Base-by-base conservation (phyloP, 1,284 basidiomycete species). In the Pisolithus thermaeus region DNA sequence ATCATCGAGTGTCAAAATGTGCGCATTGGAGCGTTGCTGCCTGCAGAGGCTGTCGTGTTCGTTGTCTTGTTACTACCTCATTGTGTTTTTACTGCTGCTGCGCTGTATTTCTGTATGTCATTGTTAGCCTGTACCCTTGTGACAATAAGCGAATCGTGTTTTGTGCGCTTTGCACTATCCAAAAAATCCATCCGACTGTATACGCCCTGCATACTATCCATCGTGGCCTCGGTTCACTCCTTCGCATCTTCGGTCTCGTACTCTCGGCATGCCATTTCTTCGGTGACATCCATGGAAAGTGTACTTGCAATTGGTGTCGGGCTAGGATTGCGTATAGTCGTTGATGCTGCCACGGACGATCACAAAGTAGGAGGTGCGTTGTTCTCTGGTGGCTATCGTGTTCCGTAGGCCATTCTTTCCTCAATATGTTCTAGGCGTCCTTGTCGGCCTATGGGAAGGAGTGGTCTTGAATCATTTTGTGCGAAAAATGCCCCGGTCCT, bases 361-460 rank as follows among this genome's bases (percentile, higher is more conserved):
- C 58, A 67, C 54, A 66, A 67, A 50, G 58, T 77, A 47, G 64
- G 71, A 49, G 64, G 64, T 66, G 37, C 32, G 67, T 61, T 47
- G 37, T 14, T 28, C 18, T 50, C 46, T 28, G 39, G 11, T 41
- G 1, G 41, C 32, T 39, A 22, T 7, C 38, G 36, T 57, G 32
- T 51, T 37, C 20, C 20, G 44, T 16, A 27, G 25, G 25, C 25
- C 39, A 40, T 14, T 14, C 47, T 25, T 28, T 48, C 60, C 59
- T 72, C 53, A 68, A 49, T 58, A 72, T 37, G 70, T 35, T 35
- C 32, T 68, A 53, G 79, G 80, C 14, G 78, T 79, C 11, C 74
- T 88, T 53, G 71, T 88, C 48, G 85, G 85, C 14, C 67, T 88
- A 22, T 88, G 85, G 84, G 86, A 88, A 66, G 85, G 85, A 42